A percentile compares a stretch with the other conserved stretches of the same genome.
Evolutionary conservation across 345 rosid species (phyloP).

Genomic region (Populus davidiana): DNA sequence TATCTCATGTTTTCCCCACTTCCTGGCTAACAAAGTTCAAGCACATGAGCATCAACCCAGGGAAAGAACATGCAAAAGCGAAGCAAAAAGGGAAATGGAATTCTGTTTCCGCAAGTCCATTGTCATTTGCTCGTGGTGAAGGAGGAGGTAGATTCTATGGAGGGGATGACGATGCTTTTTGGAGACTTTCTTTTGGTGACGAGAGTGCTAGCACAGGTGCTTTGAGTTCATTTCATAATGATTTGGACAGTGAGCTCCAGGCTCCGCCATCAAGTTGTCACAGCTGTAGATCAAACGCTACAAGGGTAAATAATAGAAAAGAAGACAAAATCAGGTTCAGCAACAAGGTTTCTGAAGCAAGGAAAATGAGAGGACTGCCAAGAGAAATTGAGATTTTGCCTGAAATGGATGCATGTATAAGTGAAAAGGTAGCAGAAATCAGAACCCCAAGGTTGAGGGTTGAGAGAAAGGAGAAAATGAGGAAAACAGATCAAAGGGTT

Average conservation of each 20-base stretch:
- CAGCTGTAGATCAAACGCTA: conserved; percentile 33
- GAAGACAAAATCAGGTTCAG: conserved; percentile 37
- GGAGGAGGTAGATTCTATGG: conserved; percentile 34
- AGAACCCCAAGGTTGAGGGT: conserved; percentile 50
- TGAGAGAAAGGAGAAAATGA: conserved; percentile 37
- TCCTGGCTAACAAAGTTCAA: conserved; percentile 69
- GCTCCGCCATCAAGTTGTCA: conserved; percentile 24
- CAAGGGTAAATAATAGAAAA: conserved; percentile 15
- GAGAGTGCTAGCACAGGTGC: conserved; percentile 23
- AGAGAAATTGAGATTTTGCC: conserved; percentile 29
- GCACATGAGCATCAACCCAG: conserved; percentile 42
- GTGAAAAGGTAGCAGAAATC: conserved; percentile 37
- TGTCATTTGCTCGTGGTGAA: conserved; percentile 12
- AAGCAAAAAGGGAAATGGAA: conserved; percentile 31
- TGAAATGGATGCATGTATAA: conserved; percentile 17
- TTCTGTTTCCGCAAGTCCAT: conserved; percentile 24
- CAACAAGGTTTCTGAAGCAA: conserved; percentile 40
- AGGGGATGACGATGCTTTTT: conserved; percentile 51
- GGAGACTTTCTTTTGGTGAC: conserved; percentile 53
- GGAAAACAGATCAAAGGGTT: conserved; percentile 33
- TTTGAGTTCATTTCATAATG: conserved; percentile 26
- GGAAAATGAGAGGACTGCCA: conserved; percentile 40
- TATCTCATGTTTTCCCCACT: conserved; percentile 45
- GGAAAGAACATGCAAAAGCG: conserved; percentile 15
- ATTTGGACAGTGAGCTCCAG: conserved; percentile 27